Evolutionary conservation across 2,329 filamentous ascomycete genomes (phyloP).

Genomic region (Clonostachys chloroleuca): DNA sequence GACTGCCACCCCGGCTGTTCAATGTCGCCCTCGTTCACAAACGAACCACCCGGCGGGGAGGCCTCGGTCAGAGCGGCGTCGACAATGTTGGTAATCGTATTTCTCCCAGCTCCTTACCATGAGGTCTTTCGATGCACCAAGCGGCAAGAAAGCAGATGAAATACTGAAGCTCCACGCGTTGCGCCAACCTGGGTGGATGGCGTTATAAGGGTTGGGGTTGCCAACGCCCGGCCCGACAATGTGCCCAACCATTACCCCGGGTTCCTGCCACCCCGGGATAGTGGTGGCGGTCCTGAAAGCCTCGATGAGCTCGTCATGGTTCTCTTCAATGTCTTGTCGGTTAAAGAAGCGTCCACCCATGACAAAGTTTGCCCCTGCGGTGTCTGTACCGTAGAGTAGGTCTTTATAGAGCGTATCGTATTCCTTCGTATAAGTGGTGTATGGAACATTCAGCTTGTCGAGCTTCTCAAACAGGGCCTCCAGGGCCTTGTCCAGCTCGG

Average conservation of each 20-base stretch:
- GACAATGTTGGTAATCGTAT: conserved; percentile 16
- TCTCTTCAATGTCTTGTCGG: background rate
- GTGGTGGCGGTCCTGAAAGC: background rate
- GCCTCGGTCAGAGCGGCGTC: conserved; percentile 23
- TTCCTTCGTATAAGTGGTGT: background rate
- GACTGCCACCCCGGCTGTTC: conserved; percentile 28
- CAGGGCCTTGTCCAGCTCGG: background rate
- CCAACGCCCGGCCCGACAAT: background rate
- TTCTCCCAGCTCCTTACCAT: conserved; percentile 8
- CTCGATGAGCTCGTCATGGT: no score
- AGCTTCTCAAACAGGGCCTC: background rate
- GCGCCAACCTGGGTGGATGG: background rate
- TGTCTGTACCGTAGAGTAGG: background rate
- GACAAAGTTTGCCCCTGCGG: background rate
- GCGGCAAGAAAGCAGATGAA: no score
- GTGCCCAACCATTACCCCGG: no score
- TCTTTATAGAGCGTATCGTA: background rate
- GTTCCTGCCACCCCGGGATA: background rate
- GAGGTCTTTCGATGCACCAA: conserved; percentile 1
- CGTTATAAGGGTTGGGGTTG: no score
- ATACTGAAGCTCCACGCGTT: conserved; percentile 5
- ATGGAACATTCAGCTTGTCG: background rate
- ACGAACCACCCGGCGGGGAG: conserved; percentile 27
- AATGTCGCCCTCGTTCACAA: conserved; percentile 42
- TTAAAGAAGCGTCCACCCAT: background rate